Evolutionary conservation across 176 grass and related monocot genomes (phyloP), one percentile per base, ranked within the genome.

Genomic region (Aegilops bicornis): DNA sequence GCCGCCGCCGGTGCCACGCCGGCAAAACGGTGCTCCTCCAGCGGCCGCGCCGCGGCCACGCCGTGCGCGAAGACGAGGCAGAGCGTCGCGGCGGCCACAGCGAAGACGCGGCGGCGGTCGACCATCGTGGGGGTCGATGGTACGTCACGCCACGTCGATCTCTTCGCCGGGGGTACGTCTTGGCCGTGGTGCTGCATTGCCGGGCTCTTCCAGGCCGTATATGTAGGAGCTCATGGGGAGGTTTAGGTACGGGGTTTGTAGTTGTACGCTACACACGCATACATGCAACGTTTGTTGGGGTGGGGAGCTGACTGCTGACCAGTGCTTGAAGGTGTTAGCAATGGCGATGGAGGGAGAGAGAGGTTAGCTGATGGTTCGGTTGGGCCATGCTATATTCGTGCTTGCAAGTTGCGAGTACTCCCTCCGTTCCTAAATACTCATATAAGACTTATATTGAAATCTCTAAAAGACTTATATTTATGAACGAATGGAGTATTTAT

Each of bases 161-260:
- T 35, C 50, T 76, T 67, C 31, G 20, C 10, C 60, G n/a, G 30
- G 2, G 35, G 20, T 13, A 59, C 64, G 73, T 11, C 48, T 19
- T 8, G 20, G 39, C 27, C 43, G 77, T 86, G 69, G 83, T 81
- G 77, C 0, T 37, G 10, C 78, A 64, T 22, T 11, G 47, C 20
- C 4, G 69, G 54, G 64, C 30, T 9, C 14, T 8, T 1, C 3
- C 2, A 2, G 5, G 37, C 5, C n/a, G 6, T 75, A 58, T 90
- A 73, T 87, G 59, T 68, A 79, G 58, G 10, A 39, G 11, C 8
- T 30, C 20, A 6, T 31, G 67, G 47, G 10, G 43, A 79, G 66
- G 85, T 79, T 65, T 90, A 83, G 80, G 89, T 90, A 16, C 33
- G 75, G 75, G 45, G 80, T 79, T 83, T 40, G 89, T 25, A 58